phyloP scores from a whole-genome alignment of 2,329 filamentous ascomycete species.

The Penicillium sp. region DNA sequence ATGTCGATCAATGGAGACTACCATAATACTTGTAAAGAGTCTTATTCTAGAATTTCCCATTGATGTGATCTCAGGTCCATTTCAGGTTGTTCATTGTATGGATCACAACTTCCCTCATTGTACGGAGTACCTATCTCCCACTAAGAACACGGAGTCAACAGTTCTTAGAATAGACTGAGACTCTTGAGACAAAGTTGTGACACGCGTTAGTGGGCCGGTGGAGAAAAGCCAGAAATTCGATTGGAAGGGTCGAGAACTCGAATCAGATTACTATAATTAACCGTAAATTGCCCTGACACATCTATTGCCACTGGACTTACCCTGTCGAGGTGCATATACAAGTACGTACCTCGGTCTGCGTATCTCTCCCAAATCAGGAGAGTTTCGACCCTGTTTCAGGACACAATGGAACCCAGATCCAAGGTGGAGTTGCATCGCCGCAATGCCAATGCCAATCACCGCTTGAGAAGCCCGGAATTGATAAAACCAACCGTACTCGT shows the following conservation, averaged over 20 bases:
- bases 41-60: too few relatives aligned
- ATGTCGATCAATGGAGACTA: slow-evolving; percentile 15
- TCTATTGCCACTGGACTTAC: slow-evolving; percentile 11
- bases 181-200: slow-evolving; percentile 19
- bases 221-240: slow-evolving; percentile 13
- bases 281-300: slow-evolving; percentile 2
- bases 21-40: too few relatives aligned
- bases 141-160: background rate
- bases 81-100: too few relatives aligned
- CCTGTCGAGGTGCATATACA: too few relatives aligned
- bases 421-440: slow-evolving; percentile 17
- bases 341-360: too few relatives aligned
- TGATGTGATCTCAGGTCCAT: background rate
- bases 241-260: slow-evolving; percentile 19
- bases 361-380: too few relatives aligned
- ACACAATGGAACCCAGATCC: slow-evolving; percentile 1
- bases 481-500: background rate
- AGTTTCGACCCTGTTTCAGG: slow-evolving; percentile 22
- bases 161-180: slow-evolving; percentile 1
- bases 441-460: background rate
- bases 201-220: slow-evolving; percentile 39
- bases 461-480: background rate
- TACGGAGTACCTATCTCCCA: too few relatives aligned
- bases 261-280: slow-evolving; percentile 21
- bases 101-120: too few relatives aligned